A percentile compares a stretch with the other conserved stretches of the same genome.
Conservation (phyloP, 768 basidiomycete genomes). For the Tulasnella sp. region DNA sequence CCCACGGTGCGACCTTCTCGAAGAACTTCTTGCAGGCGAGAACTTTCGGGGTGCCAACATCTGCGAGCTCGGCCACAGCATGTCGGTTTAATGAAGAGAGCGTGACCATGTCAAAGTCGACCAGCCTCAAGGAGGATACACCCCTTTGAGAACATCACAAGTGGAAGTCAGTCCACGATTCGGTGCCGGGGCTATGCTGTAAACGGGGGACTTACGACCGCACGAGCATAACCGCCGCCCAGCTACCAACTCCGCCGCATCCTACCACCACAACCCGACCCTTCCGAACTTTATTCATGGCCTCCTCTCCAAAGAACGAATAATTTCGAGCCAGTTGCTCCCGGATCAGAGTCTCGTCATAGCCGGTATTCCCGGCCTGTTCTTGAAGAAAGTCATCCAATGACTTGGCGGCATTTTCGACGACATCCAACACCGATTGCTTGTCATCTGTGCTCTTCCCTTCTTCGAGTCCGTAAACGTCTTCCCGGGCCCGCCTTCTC, state of each 20-base stretch:
- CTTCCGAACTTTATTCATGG: slow-evolving; percentile 67
- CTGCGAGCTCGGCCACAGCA: slow-evolving; percentile 77
- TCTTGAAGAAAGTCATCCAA: background rate
- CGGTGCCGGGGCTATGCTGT: background rate
- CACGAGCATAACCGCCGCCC: slow-evolving; percentile 89
- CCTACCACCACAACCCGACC: slow-evolving; percentile 83
- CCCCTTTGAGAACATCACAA: slow-evolving; percentile 41
- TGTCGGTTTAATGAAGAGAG: slow-evolving; percentile 92
- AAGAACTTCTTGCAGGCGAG: slow-evolving; percentile 55
- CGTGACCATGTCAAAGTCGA: slow-evolving; percentile 95
- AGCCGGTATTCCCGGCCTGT: slow-evolving; percentile 26
- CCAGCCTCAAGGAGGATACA: slow-evolving; percentile 64
- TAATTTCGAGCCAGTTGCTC: slow-evolving; percentile 93
- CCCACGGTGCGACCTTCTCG: slow-evolving; percentile 72
- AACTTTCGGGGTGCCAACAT: slow-evolving; percentile 94
- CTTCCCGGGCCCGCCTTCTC: background rate
- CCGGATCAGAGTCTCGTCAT: slow-evolving; percentile 71
- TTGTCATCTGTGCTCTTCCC: background rate
- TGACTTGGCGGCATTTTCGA: background rate
- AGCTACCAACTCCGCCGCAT: slow-evolving; percentile 94
- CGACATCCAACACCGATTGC: background rate
- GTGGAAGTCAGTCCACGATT: background rate
- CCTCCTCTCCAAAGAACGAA: slow-evolving; percentile 85
- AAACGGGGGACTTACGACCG: slow-evolving; percentile 58
- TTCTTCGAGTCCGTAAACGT: slow-evolving; percentile 7